Conservation (phyloP, 257 asterid genomes). For the Nyctanthes arbortristis region DNA sequence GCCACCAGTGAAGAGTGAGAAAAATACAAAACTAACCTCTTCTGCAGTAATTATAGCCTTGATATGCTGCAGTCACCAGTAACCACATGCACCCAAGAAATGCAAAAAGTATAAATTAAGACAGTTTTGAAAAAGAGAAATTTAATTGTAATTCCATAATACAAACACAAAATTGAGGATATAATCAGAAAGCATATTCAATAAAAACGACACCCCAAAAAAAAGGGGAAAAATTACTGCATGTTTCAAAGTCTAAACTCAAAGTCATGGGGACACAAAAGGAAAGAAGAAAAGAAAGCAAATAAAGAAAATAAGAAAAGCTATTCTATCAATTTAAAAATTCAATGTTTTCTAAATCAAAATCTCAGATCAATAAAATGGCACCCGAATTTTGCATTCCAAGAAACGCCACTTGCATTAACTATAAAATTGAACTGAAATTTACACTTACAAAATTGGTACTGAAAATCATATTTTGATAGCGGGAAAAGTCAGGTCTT, state of each 20-base stretch:
- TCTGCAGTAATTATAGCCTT: constrained; percentile 94
- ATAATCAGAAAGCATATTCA: too few species aligned
- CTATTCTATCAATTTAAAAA: not conserved
- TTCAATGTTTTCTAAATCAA: not conserved
- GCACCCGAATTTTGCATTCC: not conserved
- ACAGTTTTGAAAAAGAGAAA: not conserved
- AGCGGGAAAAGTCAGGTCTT: too few species aligned
- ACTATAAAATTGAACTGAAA: not conserved
- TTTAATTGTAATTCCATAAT: not conserved
- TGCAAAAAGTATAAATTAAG: constrained; percentile 8
- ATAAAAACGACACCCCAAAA: not conserved
- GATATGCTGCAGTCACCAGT: constrained; percentile 71
- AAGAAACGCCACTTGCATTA: not conserved
- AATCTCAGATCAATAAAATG: too few species aligned
- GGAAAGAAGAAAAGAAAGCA: too few species aligned
- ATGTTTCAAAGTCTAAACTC: not conserved
- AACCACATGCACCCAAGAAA: constrained; percentile 11
- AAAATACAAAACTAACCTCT: constrained; percentile 54
- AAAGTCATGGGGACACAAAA: too few species aligned
- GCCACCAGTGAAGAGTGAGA: not conserved
- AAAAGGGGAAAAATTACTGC: not conserved
- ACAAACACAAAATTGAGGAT: not conserved
- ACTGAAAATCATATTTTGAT: too few species aligned
- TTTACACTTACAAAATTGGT: too few species aligned
- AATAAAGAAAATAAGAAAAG: not conserved